Evolutionary conservation across 495 filamentous ascomycete genomes (phyloP).

Genomic region (Penicillium herquei): DNA sequence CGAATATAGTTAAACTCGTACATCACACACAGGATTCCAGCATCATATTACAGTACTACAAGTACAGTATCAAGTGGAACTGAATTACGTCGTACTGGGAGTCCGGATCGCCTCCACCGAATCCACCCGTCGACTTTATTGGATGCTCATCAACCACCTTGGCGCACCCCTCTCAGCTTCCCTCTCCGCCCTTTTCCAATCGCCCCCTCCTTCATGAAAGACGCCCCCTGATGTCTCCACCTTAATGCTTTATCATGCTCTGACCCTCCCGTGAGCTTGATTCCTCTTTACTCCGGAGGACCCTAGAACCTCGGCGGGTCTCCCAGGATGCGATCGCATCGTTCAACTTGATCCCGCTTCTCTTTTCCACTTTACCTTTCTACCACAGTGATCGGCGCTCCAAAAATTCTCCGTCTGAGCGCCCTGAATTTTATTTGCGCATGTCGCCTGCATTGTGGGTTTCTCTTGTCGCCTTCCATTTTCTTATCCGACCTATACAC

Average conservation of each 20-base stretch:
- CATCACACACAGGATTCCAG: too few species aligned
- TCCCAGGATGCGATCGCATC: conserved; percentile 12
- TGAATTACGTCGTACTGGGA: conserved; percentile 5
- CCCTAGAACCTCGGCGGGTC: not conserved
- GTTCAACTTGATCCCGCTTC: conserved; percentile 2
- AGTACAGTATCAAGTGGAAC: not conserved
- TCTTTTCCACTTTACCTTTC: not conserved
- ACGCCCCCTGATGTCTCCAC: conserved; percentile 19
- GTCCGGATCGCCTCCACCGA: conserved; percentile 15
- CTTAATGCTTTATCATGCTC: conserved; percentile 14
- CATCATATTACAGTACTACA: too few species aligned
- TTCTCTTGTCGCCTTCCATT: too few species aligned
- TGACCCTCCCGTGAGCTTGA: conserved; percentile 3
- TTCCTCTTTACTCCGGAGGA: not conserved
- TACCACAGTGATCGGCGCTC: too few species aligned
- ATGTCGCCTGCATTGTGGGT: too few species aligned
- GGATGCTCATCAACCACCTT: conserved; percentile 17
- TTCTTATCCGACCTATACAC: too few species aligned
- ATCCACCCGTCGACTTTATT: conserved; percentile 19
- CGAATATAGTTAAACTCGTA: too few species aligned
- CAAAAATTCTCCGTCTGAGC: not conserved
- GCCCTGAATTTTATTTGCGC: not conserved
- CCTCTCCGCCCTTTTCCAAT: conserved; percentile 10
- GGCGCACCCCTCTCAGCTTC: conserved; percentile 21
- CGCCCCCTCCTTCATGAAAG: not conserved